These are phyloP conservation scores for Exophiala spinifera DNA, from an alignment of 2,329 filamentous ascomycete genomes.

Conservation along the genomic window DNA sequence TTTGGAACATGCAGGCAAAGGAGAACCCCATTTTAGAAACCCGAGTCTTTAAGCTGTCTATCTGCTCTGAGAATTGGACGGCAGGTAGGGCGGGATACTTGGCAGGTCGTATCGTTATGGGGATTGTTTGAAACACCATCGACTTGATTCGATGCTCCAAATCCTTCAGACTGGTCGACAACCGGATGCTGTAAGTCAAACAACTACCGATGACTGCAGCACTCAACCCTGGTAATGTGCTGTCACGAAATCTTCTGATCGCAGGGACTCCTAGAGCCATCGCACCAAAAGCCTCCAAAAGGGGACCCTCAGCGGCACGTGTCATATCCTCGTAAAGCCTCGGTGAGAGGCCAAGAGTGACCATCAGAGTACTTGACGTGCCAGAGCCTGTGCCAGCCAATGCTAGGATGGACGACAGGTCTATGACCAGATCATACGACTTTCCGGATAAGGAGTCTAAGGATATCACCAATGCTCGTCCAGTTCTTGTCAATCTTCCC, in stretches of 20 bases:
- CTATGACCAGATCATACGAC: constrained; percentile 5
- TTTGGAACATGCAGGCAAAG: constrained; percentile 59
- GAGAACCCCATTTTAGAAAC: constrained; percentile 42
- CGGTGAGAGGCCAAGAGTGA: neutral
- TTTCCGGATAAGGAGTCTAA: neutral
- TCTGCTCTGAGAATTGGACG: constrained; percentile 4
- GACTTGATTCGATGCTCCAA: constrained; percentile 25
- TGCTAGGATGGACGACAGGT: constrained; percentile 1
- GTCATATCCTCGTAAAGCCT: constrained; percentile 3
- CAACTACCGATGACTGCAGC: constrained; percentile 42
- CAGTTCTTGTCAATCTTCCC: constrained; percentile 1
- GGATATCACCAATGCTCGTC: constrained; percentile 10
- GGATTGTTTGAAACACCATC: constrained; percentile 31
- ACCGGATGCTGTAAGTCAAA: constrained; percentile 49
- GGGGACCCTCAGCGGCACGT: neutral
- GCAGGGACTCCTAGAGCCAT: neutral
- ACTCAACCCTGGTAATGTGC: constrained; percentile 1
- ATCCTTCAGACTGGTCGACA: constrained; percentile 31
- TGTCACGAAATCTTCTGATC: constrained; percentile 32
- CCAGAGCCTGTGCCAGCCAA: neutral
- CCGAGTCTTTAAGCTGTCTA: constrained; percentile 25
- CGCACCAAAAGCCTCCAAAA: no score
- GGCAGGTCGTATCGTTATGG: constrained; percentile 27
- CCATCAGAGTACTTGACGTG: constrained; percentile 2
- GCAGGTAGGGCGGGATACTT: constrained; percentile 5